Conservation (phyloP, 23 red algal species). For the Chondrus crispus region DNA sequence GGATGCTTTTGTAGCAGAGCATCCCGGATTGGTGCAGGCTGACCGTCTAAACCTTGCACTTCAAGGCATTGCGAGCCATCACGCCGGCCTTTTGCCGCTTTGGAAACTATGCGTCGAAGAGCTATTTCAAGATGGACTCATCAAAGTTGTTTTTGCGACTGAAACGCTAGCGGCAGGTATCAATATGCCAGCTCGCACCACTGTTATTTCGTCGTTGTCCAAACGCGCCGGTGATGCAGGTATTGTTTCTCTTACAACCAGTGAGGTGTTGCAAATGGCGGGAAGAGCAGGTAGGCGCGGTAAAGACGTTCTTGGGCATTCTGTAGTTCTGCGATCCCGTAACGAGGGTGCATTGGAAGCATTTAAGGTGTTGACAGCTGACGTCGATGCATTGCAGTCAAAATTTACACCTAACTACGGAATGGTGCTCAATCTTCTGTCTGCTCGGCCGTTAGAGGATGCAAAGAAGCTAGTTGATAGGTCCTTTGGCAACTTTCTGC, state of each 20-base stretch:
- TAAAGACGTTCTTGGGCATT: constrained; percentile 82
- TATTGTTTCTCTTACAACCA: constrained; percentile 62
- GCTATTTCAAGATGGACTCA: constrained; percentile 91
- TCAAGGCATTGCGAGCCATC: constrained; percentile 90
- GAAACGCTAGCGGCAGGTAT: constrained; percentile 98
- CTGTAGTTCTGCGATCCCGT: constrained; percentile 70
- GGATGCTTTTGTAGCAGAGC: constrained; percentile 53
- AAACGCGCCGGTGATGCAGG: constrained; percentile 72
- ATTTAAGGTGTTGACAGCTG: constrained; percentile 61
- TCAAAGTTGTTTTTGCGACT: constrained; percentile 98
- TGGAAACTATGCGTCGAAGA: constrained; percentile 95
- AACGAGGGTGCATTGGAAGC: constrained; percentile 77
- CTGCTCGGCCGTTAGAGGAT: constrained; percentile 28
- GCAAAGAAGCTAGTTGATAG: constrained; percentile 70
- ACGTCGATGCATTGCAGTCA: constrained; percentile 73
- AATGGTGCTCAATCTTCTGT: constrained; percentile 94
- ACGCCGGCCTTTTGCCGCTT: constrained; percentile 94
- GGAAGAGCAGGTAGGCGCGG: constrained; percentile 92
- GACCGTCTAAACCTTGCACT: constrained; percentile 57
- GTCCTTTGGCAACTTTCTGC: constrained; percentile 75
- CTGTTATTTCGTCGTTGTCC: constrained; percentile 74
- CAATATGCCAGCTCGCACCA: constrained; percentile 98
- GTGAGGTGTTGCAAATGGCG: constrained; percentile 92
- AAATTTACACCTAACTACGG: constrained; percentile 89
- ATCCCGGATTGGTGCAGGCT: constrained; percentile 72